Conservation (phyloP, 306 rosid species). For the Dalbergia cultrata region DNA sequence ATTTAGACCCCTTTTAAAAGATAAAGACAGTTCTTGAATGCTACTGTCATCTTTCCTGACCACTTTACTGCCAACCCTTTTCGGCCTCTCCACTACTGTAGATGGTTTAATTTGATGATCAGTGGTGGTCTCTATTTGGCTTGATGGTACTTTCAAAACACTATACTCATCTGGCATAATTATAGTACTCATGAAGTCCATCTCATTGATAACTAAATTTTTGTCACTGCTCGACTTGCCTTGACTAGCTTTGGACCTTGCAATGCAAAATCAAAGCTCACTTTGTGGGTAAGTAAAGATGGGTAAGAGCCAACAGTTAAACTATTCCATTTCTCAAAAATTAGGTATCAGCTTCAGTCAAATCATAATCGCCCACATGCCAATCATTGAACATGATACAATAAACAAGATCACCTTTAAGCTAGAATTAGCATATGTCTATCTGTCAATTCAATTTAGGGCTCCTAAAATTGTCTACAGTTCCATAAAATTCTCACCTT, state of each 20-base stretch:
- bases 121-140: conserved; percentile 46
- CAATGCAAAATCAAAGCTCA: conserved; percentile 63
- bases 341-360: conserved; percentile 28
- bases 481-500: conserved; percentile 59
- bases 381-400: conserved; percentile 28
- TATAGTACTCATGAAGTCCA: conserved; percentile 73
- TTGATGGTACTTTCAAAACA: conserved; percentile 71
- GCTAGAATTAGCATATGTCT: conserved; percentile 29
- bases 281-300: conserved; percentile 41
- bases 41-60: conserved; percentile 40
- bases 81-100: conserved; percentile 45
- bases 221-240: conserved; percentile 45
- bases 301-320: conserved; percentile 15
- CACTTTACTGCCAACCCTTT: conserved; percentile 38
- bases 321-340: conserved; percentile 47
- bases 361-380: conserved; percentile 29
- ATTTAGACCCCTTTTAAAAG: conserved; percentile 52
- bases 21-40: conserved; percentile 57
- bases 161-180: conserved; percentile 79
- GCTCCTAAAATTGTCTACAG: conserved; percentile 19
- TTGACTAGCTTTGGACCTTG: conserved; percentile 70
- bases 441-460: conserved; percentile 27
- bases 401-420: conserved; percentile 21
- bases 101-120: conserved; percentile 45
- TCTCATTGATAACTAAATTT: conserved; percentile 54